Conservation (phyloP, 2,329 filamentous ascomycete genomes). For the Fusarium clavum region DNA sequence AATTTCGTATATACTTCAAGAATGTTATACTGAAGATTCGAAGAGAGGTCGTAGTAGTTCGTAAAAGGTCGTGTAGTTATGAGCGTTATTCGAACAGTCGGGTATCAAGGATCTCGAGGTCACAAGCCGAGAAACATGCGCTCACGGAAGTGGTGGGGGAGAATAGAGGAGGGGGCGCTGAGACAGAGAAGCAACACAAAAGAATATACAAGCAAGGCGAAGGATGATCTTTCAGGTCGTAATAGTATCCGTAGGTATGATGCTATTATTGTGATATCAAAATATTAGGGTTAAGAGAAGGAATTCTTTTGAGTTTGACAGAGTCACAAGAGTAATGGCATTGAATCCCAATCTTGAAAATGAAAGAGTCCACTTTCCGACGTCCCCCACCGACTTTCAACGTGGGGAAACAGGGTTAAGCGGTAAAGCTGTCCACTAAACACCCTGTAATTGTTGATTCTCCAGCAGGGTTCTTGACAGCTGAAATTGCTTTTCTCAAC, state of each 20-base stretch:
- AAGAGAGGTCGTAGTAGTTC: not conserved
- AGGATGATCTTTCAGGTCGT: not conserved
- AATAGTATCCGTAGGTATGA: conserved; percentile 3
- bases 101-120: conserved; percentile 26
- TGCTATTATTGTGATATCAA: conserved; percentile 13
- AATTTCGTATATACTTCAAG: not conserved
- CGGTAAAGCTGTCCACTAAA: conserved; percentile 15
- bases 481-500: conserved; percentile 1
- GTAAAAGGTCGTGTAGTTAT: not conserved
- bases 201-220: not conserved
- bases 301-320: conserved; percentile 29
- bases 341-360: conserved; percentile 4
- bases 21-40: not conserved
- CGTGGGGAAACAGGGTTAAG: conserved; percentile 31
- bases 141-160: conserved; percentile 32
- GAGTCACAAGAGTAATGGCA: conserved; percentile 1
- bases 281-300: conserved; percentile 1
- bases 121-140: conserved; percentile 25
- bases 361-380: conserved; percentile 32
- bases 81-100: conserved; percentile 16
- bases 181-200: conserved; percentile 15
- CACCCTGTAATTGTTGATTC: conserved; percentile 1
- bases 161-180: conserved; percentile 22
- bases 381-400: conserved; percentile 30
- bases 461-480: not conserved